phyloP scores from a whole-genome alignment of 768 basidiomycete genomes.

The Mycena rosella region DNA sequence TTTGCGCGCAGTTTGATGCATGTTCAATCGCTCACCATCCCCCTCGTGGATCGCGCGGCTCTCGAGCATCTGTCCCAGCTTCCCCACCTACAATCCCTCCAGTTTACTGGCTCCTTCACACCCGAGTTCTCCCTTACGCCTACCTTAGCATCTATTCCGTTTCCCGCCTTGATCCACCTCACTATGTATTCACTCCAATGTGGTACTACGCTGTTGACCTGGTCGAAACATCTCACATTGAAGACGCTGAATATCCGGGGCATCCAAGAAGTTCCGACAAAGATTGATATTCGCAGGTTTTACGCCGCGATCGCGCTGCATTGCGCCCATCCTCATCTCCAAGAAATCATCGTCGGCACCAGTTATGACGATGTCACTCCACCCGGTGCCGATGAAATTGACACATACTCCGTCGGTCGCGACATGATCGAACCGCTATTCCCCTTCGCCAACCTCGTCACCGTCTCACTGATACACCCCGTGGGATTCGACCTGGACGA shows the following conservation, averaged over 20 bases:
- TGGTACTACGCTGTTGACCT: background rate
- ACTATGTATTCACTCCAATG: background rate
- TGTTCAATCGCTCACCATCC: background rate
- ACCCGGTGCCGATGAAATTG: background rate
- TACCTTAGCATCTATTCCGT: background rate
- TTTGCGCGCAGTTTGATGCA: background rate
- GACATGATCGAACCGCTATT: background rate
- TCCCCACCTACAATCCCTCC: background rate
- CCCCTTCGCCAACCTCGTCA: background rate
- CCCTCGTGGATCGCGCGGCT: background rate
- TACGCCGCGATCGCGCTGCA: background rate
- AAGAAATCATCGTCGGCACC: background rate
- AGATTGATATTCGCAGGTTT: background rate
- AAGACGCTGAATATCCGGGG: background rate
- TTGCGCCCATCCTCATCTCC: background rate
- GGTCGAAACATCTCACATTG: background rate
- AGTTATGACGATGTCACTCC: too few relatives aligned
- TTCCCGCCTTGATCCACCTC: background rate
- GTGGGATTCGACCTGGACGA: conserved; percentile 15
- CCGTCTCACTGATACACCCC: background rate
- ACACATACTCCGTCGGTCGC: background rate
- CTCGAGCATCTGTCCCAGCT: background rate
- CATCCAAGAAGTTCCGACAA: background rate
- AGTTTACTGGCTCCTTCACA: background rate
- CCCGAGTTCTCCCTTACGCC: background rate